phyloP scores from a whole-genome alignment of 2,329 filamentous ascomycete genomes.

The Hortaea werneckii region DNA sequence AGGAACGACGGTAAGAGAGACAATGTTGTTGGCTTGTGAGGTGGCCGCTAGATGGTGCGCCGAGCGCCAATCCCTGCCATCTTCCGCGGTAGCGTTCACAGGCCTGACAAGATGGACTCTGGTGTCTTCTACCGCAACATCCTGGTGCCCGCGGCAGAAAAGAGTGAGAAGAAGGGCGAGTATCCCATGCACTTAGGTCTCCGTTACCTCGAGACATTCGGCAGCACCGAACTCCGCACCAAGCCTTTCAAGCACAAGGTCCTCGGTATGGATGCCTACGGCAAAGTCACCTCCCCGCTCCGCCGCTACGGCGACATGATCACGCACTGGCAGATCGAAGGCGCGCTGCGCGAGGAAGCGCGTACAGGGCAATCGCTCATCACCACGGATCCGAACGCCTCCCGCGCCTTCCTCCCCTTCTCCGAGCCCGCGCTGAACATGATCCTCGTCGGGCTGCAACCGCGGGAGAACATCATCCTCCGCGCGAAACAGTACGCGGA shows the following conservation, averaged over 20 bases:
- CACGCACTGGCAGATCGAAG: conserved; percentile 55
- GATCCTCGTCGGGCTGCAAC: conserved; percentile 37
- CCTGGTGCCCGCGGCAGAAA: conserved; percentile 24
- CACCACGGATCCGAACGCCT: conserved; percentile 12
- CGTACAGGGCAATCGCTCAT: conserved; percentile 32
- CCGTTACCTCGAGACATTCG: conserved; percentile 33
- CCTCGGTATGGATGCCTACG: conserved; percentile 44
- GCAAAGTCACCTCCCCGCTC: conserved; percentile 51
- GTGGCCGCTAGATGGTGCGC: conserved; percentile 42
- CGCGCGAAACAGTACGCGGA: conserved; percentile 25
- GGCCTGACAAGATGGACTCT: conserved; percentile 25
- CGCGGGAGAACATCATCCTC: conserved; percentile 35
- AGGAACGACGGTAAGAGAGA: conserved; percentile 31
- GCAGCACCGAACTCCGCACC: conserved; percentile 35
- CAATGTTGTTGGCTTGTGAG: conserved; percentile 48
- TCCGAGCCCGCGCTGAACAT: conserved; percentile 36
- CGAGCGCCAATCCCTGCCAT: conserved; percentile 43
- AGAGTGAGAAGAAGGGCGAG: conserved; percentile 10
- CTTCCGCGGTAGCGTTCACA: conserved; percentile 33
- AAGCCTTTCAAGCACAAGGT: conserved; percentile 40
- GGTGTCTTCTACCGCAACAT: conserved; percentile 24
- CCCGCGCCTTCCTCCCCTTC: conserved; percentile 39
- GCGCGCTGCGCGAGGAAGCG: conserved; percentile 48
- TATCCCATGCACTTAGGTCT: conserved; percentile 29
- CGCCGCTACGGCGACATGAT: conserved; percentile 52